Evolutionary conservation across 2,329 filamentous ascomycete genomes (phyloP).

Genomic region (Ilyonectria destructans): DNA sequence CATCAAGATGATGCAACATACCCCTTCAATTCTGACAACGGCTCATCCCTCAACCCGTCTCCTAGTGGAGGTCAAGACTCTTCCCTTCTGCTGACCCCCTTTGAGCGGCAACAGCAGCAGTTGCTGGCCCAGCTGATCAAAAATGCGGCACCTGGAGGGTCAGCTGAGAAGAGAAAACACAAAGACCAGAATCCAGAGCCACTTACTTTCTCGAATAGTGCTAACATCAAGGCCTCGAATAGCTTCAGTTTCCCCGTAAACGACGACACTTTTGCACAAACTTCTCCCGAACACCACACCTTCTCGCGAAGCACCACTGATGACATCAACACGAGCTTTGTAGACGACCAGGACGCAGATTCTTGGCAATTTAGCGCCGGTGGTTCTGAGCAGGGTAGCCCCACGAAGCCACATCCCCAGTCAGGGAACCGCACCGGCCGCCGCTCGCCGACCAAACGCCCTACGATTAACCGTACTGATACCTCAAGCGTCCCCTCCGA

Average conservation of each 20-base stretch:
- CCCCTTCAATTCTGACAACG: slow-evolving; percentile 26
- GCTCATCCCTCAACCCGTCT: slow-evolving; percentile 34
- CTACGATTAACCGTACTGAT: slow-evolving; percentile 42
- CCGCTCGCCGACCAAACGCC: slow-evolving; percentile 57
- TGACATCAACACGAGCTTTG: slow-evolving; percentile 75
- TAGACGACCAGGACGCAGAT: slow-evolving; percentile 62
- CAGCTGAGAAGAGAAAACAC: slow-evolving; percentile 35
- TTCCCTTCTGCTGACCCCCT: slow-evolving; percentile 51
- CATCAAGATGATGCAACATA: slow-evolving; percentile 35
- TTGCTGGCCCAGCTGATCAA: slow-evolving; percentile 58
- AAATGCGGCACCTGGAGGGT: slow-evolving; percentile 44
- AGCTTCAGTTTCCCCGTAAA: slow-evolving; percentile 69
- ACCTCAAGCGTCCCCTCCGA: slow-evolving; percentile 43
- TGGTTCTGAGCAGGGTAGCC: slow-evolving; percentile 51
- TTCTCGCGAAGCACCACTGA: slow-evolving; percentile 70
- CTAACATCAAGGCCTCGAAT: slow-evolving; percentile 54
- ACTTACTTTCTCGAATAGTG: slow-evolving; percentile 32
- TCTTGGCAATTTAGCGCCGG: slow-evolving; percentile 71
- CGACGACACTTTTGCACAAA: slow-evolving; percentile 58
- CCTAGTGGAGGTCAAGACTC: slow-evolving; percentile 53
- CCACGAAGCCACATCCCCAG: slow-evolving; percentile 53
- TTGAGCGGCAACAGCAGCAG: slow-evolving; percentile 60
- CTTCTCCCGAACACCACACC: slow-evolving; percentile 55
- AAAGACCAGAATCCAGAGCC: slow-evolving; percentile 15
- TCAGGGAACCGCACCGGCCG: slow-evolving; percentile 60